Conservation (phyloP, 352 stramenopile genomes). For the Globisporangium recalcitrans region DNA sequence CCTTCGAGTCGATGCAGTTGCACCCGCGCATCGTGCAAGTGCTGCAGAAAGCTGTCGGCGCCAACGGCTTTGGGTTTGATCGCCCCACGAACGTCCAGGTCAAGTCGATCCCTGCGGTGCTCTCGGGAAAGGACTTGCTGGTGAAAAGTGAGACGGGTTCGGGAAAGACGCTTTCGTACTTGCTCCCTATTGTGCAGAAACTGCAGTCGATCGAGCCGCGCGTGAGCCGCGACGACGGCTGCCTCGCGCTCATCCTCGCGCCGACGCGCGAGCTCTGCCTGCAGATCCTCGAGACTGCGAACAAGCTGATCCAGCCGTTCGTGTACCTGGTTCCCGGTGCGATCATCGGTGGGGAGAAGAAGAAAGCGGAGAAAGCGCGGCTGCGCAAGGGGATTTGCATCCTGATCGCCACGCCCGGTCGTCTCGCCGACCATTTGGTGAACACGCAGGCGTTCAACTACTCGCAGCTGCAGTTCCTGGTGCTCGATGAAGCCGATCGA, state of each 20-base stretch:
- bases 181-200: constrained; percentile 93
- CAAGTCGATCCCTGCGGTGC: constrained; percentile 66
- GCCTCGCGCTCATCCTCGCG: constrained; percentile 89
- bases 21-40: constrained; percentile 60
- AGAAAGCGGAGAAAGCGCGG: constrained; percentile 84
- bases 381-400: constrained; percentile 93
- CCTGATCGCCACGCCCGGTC: constrained; percentile 96
- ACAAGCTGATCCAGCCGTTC: constrained; percentile 92
- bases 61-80: constrained; percentile 68
- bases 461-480: constrained; percentile 89
- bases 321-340: constrained; percentile 82
- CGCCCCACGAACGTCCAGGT: constrained; percentile 79
- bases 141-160: constrained; percentile 96
- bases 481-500: constrained; percentile 98
- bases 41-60: constrained; percentile 46
- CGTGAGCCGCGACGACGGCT: constrained; percentile 81
- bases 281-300: constrained; percentile 94
- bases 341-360: constrained; percentile 94
- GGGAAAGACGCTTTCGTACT: constrained; percentile 95
- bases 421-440: constrained; percentile 95
- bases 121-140: constrained; percentile 84
- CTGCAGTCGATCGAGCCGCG: constrained; percentile 65
- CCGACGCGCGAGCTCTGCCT: constrained; percentile 93
- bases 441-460: constrained; percentile 92
- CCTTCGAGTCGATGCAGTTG: constrained; percentile 73